phyloP scores from a whole-genome alignment of 441 rosid species.

The Lepidium campestre region DNA sequence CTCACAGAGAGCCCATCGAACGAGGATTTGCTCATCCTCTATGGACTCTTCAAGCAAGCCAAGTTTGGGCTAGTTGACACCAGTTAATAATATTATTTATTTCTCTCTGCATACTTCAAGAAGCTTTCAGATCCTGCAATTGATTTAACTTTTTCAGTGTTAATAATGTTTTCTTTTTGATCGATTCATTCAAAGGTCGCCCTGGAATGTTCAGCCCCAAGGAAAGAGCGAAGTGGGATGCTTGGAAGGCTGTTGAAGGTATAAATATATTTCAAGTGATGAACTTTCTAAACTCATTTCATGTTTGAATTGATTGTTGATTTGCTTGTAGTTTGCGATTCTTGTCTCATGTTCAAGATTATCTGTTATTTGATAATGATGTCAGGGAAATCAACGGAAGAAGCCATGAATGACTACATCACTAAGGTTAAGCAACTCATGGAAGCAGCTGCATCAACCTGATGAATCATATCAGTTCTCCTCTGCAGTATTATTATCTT shows the following conservation, averaged over 20 bases:
- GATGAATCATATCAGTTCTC: slow-evolving; percentile 12
- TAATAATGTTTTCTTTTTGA: neutral
- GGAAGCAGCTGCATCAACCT: slow-evolving; percentile 40
- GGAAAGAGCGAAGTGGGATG: slow-evolving; percentile 94
- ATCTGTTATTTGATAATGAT: neutral
- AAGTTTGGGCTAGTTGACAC: slow-evolving; percentile 75
- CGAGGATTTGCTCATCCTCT: slow-evolving; percentile 73
- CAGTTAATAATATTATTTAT: slow-evolving; percentile 31
- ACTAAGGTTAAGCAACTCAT: slow-evolving; percentile 81
- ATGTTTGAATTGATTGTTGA: neutral
- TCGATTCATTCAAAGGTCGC: slow-evolving; percentile 38
- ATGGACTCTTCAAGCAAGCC: slow-evolving; percentile 88
- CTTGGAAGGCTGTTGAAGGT: slow-evolving; percentile 97
- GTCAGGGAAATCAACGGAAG: slow-evolving; percentile 70
- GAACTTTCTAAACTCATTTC: neutral
- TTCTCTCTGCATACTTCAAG: neutral
- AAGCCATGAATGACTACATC: slow-evolving; percentile 80
- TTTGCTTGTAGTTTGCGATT: neutral
- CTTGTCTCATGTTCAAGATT: neutral
- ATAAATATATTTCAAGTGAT: neutral
- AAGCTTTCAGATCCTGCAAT: neutral
- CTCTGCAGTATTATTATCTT: neutral
- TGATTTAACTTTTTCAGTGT: neutral
- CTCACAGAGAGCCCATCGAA: slow-evolving; percentile 41
- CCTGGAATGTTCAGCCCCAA: slow-evolving; percentile 78